Conservation (phyloP, 768 basidiomycete species). For the Auricularia heimuer region DNA sequence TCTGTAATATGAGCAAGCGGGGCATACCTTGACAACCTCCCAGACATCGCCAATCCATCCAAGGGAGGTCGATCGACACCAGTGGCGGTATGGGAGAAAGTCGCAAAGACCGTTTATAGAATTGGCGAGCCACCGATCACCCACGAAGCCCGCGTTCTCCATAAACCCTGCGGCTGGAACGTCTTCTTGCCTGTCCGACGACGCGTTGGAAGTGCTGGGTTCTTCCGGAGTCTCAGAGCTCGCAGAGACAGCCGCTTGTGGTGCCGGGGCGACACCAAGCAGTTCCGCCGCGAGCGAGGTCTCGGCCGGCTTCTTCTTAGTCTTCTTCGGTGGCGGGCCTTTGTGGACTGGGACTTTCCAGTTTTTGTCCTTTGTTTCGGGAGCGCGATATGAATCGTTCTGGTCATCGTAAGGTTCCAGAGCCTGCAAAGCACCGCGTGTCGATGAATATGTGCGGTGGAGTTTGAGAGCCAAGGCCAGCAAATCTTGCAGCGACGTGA, state of each 20-base stretch:
- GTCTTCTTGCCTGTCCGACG: too few relatives aligned
- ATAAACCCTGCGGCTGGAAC: neutral
- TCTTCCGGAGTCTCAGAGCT: too few relatives aligned
- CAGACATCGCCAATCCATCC: conserved; percentile 27
- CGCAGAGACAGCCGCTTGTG: too few relatives aligned
- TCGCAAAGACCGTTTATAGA: conserved; percentile 8
- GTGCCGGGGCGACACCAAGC: too few relatives aligned
- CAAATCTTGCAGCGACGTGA: neutral
- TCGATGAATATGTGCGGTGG: neutral
- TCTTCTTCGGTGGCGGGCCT: too few relatives aligned
- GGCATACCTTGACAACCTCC: conserved; percentile 22
- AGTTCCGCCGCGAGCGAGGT: too few relatives aligned
- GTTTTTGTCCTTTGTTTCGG: too few relatives aligned
- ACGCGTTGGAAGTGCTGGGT: too few relatives aligned
- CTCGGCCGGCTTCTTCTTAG: too few relatives aligned
- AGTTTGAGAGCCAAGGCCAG: neutral
- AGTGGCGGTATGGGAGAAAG: conserved; percentile 15
- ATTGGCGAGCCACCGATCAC: neutral
- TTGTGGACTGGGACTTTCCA: too few relatives aligned
- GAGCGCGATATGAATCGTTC: too few relatives aligned
- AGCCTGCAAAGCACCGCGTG: neutral
- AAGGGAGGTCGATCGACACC: conserved; percentile 18
- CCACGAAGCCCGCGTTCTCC: neutral
- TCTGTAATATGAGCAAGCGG: neutral
- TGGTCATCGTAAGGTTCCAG: neutral